Base-by-base conservation (phyloP, 1,139 yeast genomes). In the Entelexis sorbosivorans region DNA sequence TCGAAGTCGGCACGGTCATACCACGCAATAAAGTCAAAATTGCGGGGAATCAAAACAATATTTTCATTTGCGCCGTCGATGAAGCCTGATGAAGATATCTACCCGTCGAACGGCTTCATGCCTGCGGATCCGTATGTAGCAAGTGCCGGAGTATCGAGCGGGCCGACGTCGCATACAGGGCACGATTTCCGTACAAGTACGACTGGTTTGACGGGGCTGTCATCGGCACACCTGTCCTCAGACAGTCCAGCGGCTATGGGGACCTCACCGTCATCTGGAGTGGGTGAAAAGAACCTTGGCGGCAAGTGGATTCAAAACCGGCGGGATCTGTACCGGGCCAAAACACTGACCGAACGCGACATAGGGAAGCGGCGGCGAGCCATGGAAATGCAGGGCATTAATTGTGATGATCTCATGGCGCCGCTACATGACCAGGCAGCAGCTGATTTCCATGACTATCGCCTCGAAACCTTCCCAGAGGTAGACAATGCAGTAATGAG, bases 321-420 rank as follows among this genome's bases (percentile, higher is more conserved):
- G 50, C 69, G 76, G 8, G 89, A 83, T 52, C 69, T 89, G 49
- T 79, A 83, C 63, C 74, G 97, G 59, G 79, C 89, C 60, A 82
- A 82, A 58, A 78, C 95, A 0, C 69, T 88, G 44, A 77, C 85
- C 1, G 72, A 80, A 5, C 77, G 74, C 51, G 95, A 88, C 59
- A 79, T 82, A 53, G 81, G 79, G 53, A 70, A 74, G 14, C 73
- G 97, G 57, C 80, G 84, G 44, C 76, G 75, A 63, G 82, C 79
- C 5, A 75, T 81, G n/a, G 79, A 81, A 56, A 75, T 77, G 51
- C 85, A 82, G 55, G 79, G 82, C 1, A 73, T 76, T 32, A 64
- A 81, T 38, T 76, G 83, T 28, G 69, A 82, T 48, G 82, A 83
- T 59, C 95, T 96, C 0, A 79, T 66, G 16, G 60, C 58, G 16